Base-by-base conservation (phyloP, 177 flowering plant genomes). In the Vitis hybrid region DNA sequence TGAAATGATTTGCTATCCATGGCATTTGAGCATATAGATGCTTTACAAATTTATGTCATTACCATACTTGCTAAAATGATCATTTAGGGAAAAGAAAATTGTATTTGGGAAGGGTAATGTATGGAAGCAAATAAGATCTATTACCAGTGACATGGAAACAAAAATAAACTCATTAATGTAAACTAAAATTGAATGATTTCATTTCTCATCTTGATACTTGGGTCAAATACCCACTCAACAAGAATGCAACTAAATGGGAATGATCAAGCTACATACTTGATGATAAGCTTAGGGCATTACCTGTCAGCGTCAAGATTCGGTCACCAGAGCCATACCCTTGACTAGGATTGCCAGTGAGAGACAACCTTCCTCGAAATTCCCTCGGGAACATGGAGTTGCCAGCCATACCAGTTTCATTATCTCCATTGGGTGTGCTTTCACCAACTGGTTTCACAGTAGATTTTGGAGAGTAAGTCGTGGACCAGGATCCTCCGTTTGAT, bases 401-500 rank as follows among this genome's bases (percentile, higher is more conserved):
- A 11, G 67, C 60, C 16, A 60, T 60, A 27, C 80, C 78, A 18
- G 74, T 75, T 21, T 87, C 89, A 48, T 64, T 73, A 9, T 82
- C 86, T 69, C 83, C 82, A 51, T 63, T 67, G n/a, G 78, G 80
- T 21, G 61, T 58, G 60, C 76, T 64, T 67, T 87, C 94, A 72
- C 70, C 70, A 32, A 46, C 70, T 11, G 78, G 77, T 56, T 67
- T 79, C 8, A 9, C 63, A 52, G 63, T 68, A 27, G 92, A 75
- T 71, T 86, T 92, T 11, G 88, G 81, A 1, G 83, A 81, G 73
- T 75, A 87, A 19, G 84, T 79, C 70, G 98, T 91, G 4, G 97
- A 92, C 97, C 95, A 94, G 18, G 98, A 91, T 67, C 91, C 90
- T 70, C 95, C 95, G 76, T 82, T 90, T 67, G 97, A 91, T 66